These are phyloP conservation scores for Astrothelium macrocarpum DNA, from an alignment of 495 filamentous ascomycete species.

Conservation along the genomic window DNA sequence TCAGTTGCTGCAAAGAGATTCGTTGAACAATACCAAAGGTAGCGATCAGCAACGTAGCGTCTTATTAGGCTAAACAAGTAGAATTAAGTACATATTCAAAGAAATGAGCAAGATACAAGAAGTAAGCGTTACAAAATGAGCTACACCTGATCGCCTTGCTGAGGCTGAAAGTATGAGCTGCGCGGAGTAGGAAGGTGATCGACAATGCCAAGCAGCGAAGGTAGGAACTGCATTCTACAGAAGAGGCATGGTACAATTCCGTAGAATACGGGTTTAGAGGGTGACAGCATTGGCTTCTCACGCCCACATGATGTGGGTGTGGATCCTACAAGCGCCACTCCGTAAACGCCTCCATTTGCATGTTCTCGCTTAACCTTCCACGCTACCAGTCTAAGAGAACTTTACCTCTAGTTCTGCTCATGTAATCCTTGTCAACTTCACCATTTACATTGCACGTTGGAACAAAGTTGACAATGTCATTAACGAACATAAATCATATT, in stretches of 20 bases:
- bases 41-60: too few species aligned
- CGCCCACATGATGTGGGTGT: too few species aligned
- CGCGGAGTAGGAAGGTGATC: neutral
- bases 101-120: neutral
- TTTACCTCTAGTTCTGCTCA: too few species aligned
- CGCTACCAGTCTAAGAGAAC: too few species aligned
- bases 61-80: too few species aligned
- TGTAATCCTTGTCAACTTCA: neutral
- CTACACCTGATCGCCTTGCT: neutral
- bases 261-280: neutral
- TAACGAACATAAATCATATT: constrained; percentile 34
- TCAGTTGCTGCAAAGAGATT: neutral
- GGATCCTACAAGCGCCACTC: too few species aligned
- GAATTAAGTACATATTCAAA: neutral
- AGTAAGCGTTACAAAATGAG: neutral
- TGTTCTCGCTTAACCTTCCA: too few species aligned
- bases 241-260: neutral
- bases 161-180: neutral
- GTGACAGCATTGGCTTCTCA: too few species aligned
- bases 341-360: too few species aligned
- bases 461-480: constrained; percentile 26
- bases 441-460: neutral
- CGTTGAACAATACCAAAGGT: too few species aligned
- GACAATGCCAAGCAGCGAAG: neutral
- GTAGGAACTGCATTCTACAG: neutral